Base-by-base conservation (phyloP, 805 yeast genomes). In the Zygosaccharomyces lentus region DNA sequence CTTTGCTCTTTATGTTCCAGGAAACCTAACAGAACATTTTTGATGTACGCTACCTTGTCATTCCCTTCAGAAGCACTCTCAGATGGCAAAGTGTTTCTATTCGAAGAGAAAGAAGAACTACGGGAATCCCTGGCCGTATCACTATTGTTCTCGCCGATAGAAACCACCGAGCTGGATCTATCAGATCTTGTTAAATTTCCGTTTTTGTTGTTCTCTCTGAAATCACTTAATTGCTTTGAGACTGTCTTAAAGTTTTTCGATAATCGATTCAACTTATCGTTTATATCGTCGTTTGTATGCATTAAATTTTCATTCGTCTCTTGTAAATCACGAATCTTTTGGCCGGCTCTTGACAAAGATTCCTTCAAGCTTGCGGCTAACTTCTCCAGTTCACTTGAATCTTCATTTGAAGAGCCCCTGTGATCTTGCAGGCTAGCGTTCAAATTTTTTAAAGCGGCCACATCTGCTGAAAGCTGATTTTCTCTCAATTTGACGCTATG, bases 1-100 rank as follows among this genome's bases (percentile, higher is more conserved):
- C 98, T 74, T 65, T 90, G 97, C n/a, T 91, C 99, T 58, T 77
- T 85, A 61, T 87, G 96, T 59, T 90, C 96, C 45, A 93, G 66
- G 62, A 85, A 93, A 2, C 97, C 97, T 2, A 91, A 69, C n/a
- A 91, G 65, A 2, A 91, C 96, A 61, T 93, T 93, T 63, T 86
- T 87, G 42, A 89, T 74, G 61, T 91, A 91, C 9, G 95, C 87
- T 16, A 83, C 72, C 55, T 80, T 84, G 21, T 64, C 68, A 37
- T 66, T 70, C 27, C 56, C 46, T n/a, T 62, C 67, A 10, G 56
- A 48, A 24, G 52, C 54, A 3, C 54, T 40, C 37, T 51, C 55
- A 1, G 42, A 30, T 6, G 41, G 41, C 27, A 38, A 31, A 6
- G 27, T 19, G 7, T 38, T 25, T 19, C 44, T 48, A 30, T 46